These are phyloP conservation scores for Mycena rebaudengoi DNA, from an alignment of 768 basidiomycete species.

Conservation along the genomic window DNA sequence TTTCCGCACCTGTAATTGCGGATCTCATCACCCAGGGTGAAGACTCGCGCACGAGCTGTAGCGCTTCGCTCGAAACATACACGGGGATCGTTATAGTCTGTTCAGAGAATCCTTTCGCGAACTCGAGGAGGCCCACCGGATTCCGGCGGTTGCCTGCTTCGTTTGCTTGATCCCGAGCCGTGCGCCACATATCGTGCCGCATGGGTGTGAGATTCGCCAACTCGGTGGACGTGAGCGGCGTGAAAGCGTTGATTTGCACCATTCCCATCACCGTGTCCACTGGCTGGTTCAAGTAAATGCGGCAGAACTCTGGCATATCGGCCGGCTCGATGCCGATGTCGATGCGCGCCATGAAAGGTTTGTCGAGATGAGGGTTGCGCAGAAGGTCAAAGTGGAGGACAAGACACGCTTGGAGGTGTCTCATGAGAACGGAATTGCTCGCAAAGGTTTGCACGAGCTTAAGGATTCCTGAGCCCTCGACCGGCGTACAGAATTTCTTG, in stretches of 20 bases:
- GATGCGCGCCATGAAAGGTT: neutral
- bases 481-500: neutral
- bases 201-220: too few species aligned
- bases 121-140: neutral
- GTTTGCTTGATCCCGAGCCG: neutral
- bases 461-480: constrained; percentile 9
- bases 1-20: neutral
- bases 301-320: neutral
- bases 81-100: neutral
- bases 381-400: neutral
- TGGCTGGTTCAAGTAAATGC: neutral
- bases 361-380: neutral
- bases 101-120: neutral
- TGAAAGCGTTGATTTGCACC: neutral
- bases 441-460: neutral
- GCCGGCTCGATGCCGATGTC: constrained; percentile 1
- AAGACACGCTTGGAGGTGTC: neutral
- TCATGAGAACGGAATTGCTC: neutral
- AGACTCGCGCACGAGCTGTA: neutral
- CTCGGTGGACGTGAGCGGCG: neutral
- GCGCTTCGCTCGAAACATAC: neutral
- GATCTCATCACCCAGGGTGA: neutral
- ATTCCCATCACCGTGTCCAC: neutral
- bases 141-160: neutral
- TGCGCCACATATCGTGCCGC: neutral